A percentile compares a stretch with the other conserved stretches of the same genome.
phyloP scores from a whole-genome alignment of 2,329 filamentous ascomycete genomes.

The Penicillium sp. region DNA sequence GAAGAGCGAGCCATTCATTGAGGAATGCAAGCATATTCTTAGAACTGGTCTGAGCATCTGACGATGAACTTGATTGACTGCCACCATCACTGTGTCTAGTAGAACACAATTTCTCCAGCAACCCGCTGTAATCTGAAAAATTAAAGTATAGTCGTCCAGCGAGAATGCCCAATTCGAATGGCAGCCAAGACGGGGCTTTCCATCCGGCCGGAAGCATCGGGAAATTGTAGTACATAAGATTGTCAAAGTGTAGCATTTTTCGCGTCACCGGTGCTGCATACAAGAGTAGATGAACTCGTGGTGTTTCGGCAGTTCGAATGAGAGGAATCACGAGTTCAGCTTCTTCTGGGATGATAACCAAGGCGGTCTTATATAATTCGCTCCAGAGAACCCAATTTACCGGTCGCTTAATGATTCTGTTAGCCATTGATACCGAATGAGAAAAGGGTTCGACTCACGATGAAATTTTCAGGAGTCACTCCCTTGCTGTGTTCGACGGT shows the following conservation, averaged over 20 bases:
- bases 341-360: conserved; percentile 63
- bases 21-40: conserved; percentile 24
- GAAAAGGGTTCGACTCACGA: conserved; percentile 11
- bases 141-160: conserved; percentile 56
- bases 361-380: conserved; percentile 29
- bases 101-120: conserved; percentile 10
- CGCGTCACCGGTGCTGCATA: conserved; percentile 61
- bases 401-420: conserved; percentile 35
- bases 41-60: not conserved
- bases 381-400: conserved; percentile 57
- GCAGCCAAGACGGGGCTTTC: conserved; percentile 51
- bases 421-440: not conserved
- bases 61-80: not conserved
- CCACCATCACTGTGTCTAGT: conserved; percentile 6
- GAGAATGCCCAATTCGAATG: conserved; percentile 55
- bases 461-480: conserved; percentile 41
- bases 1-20: conserved; percentile 31
- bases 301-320: not conserved
- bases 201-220: conserved; percentile 44
- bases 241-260: conserved; percentile 58
- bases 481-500: conserved; percentile 37
- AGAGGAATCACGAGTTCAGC: conserved; percentile 50
- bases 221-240: conserved; percentile 50
- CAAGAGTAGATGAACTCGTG: conserved; percentile 45
- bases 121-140: conserved; percentile 21